phyloP scores from a whole-genome alignment of 2,329 filamentous ascomycete genomes.

The Coniochaeta pulveracea region DNA sequence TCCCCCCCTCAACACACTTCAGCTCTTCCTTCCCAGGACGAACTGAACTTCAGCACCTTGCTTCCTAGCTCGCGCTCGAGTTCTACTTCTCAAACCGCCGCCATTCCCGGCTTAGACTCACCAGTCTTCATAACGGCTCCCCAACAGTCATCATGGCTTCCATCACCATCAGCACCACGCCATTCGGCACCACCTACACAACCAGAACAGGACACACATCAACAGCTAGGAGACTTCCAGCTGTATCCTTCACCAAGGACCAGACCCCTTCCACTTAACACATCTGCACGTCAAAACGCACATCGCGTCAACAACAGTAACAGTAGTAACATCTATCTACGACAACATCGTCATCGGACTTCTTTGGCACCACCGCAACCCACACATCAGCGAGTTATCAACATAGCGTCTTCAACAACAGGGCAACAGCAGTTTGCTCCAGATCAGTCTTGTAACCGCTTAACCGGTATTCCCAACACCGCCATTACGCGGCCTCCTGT shows the following conservation, averaged over 20 bases:
- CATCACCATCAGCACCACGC: slow-evolving; percentile 53
- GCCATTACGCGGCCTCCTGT: slow-evolving; percentile 53
- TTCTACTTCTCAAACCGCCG: slow-evolving; percentile 43
- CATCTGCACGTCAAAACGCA: slow-evolving; percentile 28
- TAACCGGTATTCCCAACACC: too few relatives aligned
- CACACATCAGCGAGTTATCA: slow-evolving; percentile 48
- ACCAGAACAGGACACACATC: slow-evolving; percentile 40
- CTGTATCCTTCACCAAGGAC: slow-evolving; percentile 52
- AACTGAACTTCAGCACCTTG: slow-evolving; percentile 58
- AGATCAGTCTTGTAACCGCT: too few relatives aligned
- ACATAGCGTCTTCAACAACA: slow-evolving; percentile 48
- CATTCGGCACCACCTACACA: slow-evolving; percentile 52
- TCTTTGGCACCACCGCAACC: slow-evolving; percentile 37
- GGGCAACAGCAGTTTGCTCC: slow-evolving; percentile 41
- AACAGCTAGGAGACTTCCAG: slow-evolving; percentile 63
- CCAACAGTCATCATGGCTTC: slow-evolving; percentile 66
- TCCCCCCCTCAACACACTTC: slow-evolving; percentile 37
- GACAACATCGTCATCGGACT: slow-evolving; percentile 17
- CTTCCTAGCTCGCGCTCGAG: slow-evolving; percentile 43
- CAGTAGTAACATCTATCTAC: slow-evolving; percentile 34
- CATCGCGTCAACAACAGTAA: slow-evolving; percentile 32
- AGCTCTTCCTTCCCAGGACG: slow-evolving; percentile 45
- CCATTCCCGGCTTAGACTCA: slow-evolving; percentile 54
- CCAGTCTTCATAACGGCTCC: slow-evolving; percentile 77
- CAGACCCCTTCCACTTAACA: slow-evolving; percentile 29